phyloP scores from a whole-genome alignment of 78 protist genomes.

The Dictyostelium capitatum region DNA sequence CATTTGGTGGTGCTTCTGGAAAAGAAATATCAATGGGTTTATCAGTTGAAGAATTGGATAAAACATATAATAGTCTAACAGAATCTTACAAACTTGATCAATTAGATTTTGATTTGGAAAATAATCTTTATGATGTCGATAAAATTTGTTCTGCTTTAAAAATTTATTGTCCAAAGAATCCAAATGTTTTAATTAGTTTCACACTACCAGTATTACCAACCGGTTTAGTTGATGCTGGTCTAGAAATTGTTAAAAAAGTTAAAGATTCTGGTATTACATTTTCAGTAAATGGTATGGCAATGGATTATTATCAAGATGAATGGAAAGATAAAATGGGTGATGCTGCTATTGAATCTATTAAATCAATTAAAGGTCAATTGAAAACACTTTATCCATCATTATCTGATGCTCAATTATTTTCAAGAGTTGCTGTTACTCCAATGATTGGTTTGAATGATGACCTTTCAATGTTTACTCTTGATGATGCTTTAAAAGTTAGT shows the following conservation, averaged over 20 bases:
- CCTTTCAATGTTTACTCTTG: neutral
- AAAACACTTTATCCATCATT: neutral
- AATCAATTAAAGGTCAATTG: neutral
- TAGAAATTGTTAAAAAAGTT: neutral
- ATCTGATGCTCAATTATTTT: neutral
- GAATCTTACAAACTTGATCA: neutral
- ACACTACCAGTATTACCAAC: neutral
- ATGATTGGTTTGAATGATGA: slow-evolving; percentile 14
- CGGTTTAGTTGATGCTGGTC: neutral
- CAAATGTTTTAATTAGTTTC: neutral
- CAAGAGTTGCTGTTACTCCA: slow-evolving; percentile 6
- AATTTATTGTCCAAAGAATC: neutral
- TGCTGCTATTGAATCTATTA: neutral
- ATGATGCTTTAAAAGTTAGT: neutral
- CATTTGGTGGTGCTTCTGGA: neutral
- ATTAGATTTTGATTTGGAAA: neutral
- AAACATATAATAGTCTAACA: neutral
- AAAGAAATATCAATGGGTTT: neutral
- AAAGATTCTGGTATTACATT: neutral
- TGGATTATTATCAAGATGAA: slow-evolving; percentile 7
- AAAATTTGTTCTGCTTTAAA: neutral
- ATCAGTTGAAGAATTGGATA: neutral
- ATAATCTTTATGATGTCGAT: neutral
- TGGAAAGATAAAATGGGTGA: neutral
- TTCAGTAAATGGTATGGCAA: slow-evolving; percentile 1